A percentile compares a stretch with the other conserved stretches of the same genome.
Evolutionary conservation across 495 filamentous ascomycete species (phyloP).

Genomic region (Aspergillus wentii): DNA sequence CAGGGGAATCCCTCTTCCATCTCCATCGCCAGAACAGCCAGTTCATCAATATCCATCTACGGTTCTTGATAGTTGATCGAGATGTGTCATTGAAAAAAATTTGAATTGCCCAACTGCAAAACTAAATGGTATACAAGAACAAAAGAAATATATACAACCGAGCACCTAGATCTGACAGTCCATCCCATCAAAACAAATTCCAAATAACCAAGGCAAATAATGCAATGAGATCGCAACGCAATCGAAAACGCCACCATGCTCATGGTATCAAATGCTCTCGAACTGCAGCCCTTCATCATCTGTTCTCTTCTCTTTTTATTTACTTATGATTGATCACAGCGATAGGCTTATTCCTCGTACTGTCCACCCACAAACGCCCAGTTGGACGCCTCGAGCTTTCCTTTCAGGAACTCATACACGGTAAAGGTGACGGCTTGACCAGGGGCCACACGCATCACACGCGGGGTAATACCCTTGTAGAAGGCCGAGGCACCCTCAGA

Average conservation of each 20-base stretch:
- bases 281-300: slow-evolving; percentile 12
- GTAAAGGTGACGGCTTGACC: slow-evolving; percentile 98
- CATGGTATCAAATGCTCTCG: slow-evolving; percentile 25
- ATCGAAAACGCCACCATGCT: slow-evolving; percentile 27
- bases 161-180: slow-evolving; percentile 6
- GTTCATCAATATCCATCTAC: no score
- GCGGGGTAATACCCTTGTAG: slow-evolving; percentile 98
- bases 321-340: not conserved
- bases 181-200: slow-evolving; percentile 4
- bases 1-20: no score
- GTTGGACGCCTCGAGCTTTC: slow-evolving; percentile 69
- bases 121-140: slow-evolving; percentile 9
- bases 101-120: no score
- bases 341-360: slow-evolving; percentile 65
- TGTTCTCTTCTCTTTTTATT: slow-evolving; percentile 3
- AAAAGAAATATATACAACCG: slow-evolving; percentile 16
- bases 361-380: slow-evolving; percentile 57
- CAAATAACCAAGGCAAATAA: slow-evolving; percentile 6
- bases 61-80: no score
- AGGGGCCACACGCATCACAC: slow-evolving; percentile 95
- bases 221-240: slow-evolving; percentile 11
- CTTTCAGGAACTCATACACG: slow-evolving; percentile 90
- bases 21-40: no score
- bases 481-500: slow-evolving; percentile 91
- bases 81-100: no score